Evolutionary conservation across 75 land plant species (phyloP).

Genomic region (Pinus tabuliformis): DNA sequence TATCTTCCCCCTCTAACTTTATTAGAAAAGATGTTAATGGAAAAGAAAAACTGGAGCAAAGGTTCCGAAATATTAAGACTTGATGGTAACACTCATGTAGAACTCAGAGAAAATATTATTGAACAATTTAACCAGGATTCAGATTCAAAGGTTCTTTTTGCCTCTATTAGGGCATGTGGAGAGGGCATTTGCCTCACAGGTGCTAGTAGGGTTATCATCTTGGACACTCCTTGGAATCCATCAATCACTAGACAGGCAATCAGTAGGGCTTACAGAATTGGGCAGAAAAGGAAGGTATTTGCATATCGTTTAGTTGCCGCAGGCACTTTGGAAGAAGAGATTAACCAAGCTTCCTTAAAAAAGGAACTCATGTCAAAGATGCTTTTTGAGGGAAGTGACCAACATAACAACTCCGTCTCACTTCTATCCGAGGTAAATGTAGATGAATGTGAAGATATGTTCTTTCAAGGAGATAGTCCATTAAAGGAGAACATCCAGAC

Average conservation of each 20-base stretch:
- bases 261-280: slow-evolving; percentile 90
- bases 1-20: slow-evolving; percentile 58
- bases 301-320: slow-evolving; percentile 73
- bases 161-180: slow-evolving; percentile 94
- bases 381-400: slow-evolving; percentile 63
- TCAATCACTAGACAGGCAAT: slow-evolving; percentile 85
- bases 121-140: slow-evolving; percentile 62
- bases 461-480: slow-evolving; percentile 35
- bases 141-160: slow-evolving; percentile 64
- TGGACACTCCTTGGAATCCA: slow-evolving; percentile 88
- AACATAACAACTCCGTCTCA: slow-evolving; percentile 17
- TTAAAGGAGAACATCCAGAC: too few species aligned
- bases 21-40: slow-evolving; percentile 40
- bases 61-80: slow-evolving; percentile 62
- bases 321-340: slow-evolving; percentile 71
- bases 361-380: slow-evolving; percentile 79
- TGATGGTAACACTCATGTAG: slow-evolving; percentile 47
- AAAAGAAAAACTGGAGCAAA: slow-evolving; percentile 52
- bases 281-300: slow-evolving; percentile 75
- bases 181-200: slow-evolving; percentile 93
- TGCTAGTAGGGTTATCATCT: slow-evolving; percentile 72
- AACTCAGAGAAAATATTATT: slow-evolving; percentile 51
- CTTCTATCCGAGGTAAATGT: slow-evolving; percentile 32
- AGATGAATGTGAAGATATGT: slow-evolving; percentile 34
- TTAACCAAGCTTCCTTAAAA: slow-evolving; percentile 51